Percentiles rank a stretch among this genome's conserved stretches.
phyloP scores from a whole-genome alignment of 2,329 filamentous ascomycete species.

The Colletotrichum sp. region DNA sequence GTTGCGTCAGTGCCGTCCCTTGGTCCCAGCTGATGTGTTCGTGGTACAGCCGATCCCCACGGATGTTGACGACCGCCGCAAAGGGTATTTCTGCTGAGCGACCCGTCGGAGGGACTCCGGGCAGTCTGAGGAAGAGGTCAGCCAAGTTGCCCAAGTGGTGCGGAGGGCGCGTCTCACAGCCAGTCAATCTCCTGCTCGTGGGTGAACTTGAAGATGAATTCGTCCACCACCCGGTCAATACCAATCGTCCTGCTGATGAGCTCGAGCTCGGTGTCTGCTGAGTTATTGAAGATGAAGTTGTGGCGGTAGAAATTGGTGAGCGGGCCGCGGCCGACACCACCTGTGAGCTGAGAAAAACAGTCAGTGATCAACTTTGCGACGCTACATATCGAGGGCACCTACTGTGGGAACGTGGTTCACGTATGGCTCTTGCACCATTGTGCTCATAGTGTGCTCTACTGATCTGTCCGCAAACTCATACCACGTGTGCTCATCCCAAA shows the following conservation, averaged over 20 bases:
- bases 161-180: slow-evolving; percentile 56
- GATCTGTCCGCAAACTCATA: slow-evolving; percentile 74
- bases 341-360: slow-evolving; percentile 51
- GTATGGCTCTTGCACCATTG: slow-evolving; percentile 80
- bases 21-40: slow-evolving; percentile 75
- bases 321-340: slow-evolving; percentile 68
- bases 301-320: slow-evolving; percentile 73
- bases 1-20: slow-evolving; percentile 63
- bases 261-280: slow-evolving; percentile 68
- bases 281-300: slow-evolving; percentile 78
- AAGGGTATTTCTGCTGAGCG: slow-evolving; percentile 61
- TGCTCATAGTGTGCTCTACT: slow-evolving; percentile 76
- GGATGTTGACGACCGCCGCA: slow-evolving; percentile 65
- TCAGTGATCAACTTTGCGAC: neutral
- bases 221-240: slow-evolving; percentile 73
- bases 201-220: slow-evolving; percentile 70
- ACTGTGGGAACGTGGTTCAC: slow-evolving; percentile 76
- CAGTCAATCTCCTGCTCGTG: slow-evolving; percentile 69
- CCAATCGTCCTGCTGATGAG: slow-evolving; percentile 75
- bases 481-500: slow-evolving; percentile 80
- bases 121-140: slow-evolving; percentile 36
- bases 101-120: slow-evolving; percentile 59
- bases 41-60: slow-evolving; percentile 67
- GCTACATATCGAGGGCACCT: neutral
- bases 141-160: slow-evolving; percentile 8